Percentiles rank a stretch among this genome's conserved stretches.
Conservation (phyloP, 768 basidiomycete species). For the Dioszegia hungarica region DNA sequence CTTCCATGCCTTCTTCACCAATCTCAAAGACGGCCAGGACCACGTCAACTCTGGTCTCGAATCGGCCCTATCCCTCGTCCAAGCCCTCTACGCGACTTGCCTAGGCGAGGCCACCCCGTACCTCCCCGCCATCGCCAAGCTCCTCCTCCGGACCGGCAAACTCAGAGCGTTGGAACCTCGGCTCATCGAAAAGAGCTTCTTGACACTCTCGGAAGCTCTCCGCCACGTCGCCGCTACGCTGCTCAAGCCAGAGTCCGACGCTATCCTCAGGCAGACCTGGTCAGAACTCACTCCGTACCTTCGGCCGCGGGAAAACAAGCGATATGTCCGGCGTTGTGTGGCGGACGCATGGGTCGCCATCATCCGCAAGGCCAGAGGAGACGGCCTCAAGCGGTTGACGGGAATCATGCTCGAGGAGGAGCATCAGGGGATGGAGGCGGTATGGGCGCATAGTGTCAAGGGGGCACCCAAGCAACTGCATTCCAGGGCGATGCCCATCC, state of each 20-base stretch:
- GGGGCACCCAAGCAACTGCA: slow-evolving; percentile 55
- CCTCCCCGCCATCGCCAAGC: slow-evolving; percentile 21
- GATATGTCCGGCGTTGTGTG: slow-evolving; percentile 50
- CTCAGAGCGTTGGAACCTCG: slow-evolving; percentile 39
- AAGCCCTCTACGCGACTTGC: slow-evolving; percentile 43
- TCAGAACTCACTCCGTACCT: slow-evolving; percentile 36
- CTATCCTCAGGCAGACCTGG: slow-evolving; percentile 26
- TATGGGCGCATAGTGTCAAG: slow-evolving; percentile 62
- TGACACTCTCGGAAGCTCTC: slow-evolving; percentile 43
- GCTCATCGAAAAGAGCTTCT: slow-evolving; percentile 45
- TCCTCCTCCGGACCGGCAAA: slow-evolving; percentile 32
- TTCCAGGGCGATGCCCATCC: slow-evolving; percentile 63
- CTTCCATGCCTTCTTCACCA: slow-evolving; percentile 35
- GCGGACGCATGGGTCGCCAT: slow-evolving; percentile 84
- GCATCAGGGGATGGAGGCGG: slow-evolving; percentile 63
- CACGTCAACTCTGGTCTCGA: slow-evolving; percentile 39
- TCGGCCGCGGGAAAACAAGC: slow-evolving; percentile 29
- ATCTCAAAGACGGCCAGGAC: slow-evolving; percentile 27
- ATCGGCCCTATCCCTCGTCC: slow-evolving; percentile 42
- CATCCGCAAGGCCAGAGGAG: slow-evolving; percentile 65
- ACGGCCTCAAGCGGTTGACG: slow-evolving; percentile 59
- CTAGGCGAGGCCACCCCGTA: slow-evolving; percentile 30
- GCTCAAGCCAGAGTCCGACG: slow-evolving; percentile 22
- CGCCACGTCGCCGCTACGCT: slow-evolving; percentile 32
- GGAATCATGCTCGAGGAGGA: slow-evolving; percentile 54